These are phyloP conservation scores for Ascocoryne sarcoides DNA, from an alignment of 2,329 filamentous ascomycete species.

Conservation along the genomic window DNA sequence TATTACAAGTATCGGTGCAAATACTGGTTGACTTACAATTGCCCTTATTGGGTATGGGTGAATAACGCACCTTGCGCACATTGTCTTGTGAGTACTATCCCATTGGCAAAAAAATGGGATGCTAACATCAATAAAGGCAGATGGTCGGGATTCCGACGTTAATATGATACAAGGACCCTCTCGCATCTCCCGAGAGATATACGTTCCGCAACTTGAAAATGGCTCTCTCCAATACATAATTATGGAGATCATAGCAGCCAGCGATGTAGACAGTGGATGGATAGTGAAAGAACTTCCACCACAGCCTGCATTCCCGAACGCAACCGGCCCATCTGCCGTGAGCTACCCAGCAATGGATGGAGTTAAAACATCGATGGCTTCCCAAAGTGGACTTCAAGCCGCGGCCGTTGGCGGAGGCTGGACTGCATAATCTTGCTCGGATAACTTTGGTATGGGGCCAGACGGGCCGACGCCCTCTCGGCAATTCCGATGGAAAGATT, in stretches of 20 bases:
- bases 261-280: slow-evolving; percentile 25
- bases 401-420: background rate
- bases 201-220: slow-evolving; percentile 37
- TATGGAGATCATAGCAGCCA: slow-evolving; percentile 36
- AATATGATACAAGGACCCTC: slow-evolving; percentile 18
- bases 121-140: slow-evolving; percentile 32
- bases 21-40: slow-evolving; percentile 44
- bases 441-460: background rate
- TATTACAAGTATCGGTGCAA: slow-evolving; percentile 47
- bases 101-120: background rate
- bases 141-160: slow-evolving; percentile 39
- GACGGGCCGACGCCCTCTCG: background rate
- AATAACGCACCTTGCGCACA: slow-evolving; percentile 40
- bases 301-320: slow-evolving; percentile 13
- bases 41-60: slow-evolving; percentile 46
- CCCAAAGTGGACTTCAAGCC: slow-evolving; percentile 10
- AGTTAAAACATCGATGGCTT: slow-evolving; percentile 9
- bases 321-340: slow-evolving; percentile 16
- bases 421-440: background rate
- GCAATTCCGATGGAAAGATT: background rate
- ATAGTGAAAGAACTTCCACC: slow-evolving; percentile 18
- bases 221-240: slow-evolving; percentile 40
- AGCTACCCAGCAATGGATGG: slow-evolving; percentile 14
- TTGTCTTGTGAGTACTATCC: slow-evolving; percentile 37
- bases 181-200: slow-evolving; percentile 33